Base-by-base conservation (phyloP, 140 eudicot species). In the Stevia rebaudiana region DNA sequence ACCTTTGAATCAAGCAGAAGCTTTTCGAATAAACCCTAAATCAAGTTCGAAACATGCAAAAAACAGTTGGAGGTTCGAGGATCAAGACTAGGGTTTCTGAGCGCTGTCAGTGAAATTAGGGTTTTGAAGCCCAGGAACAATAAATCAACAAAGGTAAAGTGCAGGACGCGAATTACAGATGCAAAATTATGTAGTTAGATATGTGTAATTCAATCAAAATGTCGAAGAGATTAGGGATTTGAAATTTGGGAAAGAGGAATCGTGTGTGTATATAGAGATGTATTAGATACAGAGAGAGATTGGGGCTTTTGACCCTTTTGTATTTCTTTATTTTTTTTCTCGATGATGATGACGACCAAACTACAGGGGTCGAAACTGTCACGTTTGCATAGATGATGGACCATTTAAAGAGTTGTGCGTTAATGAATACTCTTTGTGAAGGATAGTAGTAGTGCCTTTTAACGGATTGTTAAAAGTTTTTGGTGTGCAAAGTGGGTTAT, bases 1-100 rank as follows among this genome's bases (percentile, higher is more conserved):
- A 77, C 82, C 82, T 71, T 72, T 52, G 78, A 40, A 77, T 71
- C 82, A 72, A 77, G 70, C 58, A 41, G 54, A 50, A 40, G 52
- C 50, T 60, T 31, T 11, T 42, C 49, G 49, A 52, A 61, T 3
- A 61, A 51, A 16, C 57, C 69, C 80, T 59, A 40, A 66, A 65
- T 72, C 61, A 67, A 77, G 74, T 77, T 72, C 33, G 63, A 77
- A 72, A 59, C 78, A 75, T 72, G 70, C 78, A 60, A 48, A 43
- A 39, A 49, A 44, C 30, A 76, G 72, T 22, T 65, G 51, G 46
- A 47, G 69, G 72, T 76, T 76, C 62, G 67, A 77, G 9, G 39
- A 5, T 21, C 60, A 5, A 59, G 57, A 51, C 65, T 77, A 77
- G 82, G 82, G 82, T 77, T 77, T 77, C 47, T 59, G 48, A 76